phyloP scores from a whole-genome alignment of 1,139 yeast genomes.

The Pichia cactophila region DNA sequence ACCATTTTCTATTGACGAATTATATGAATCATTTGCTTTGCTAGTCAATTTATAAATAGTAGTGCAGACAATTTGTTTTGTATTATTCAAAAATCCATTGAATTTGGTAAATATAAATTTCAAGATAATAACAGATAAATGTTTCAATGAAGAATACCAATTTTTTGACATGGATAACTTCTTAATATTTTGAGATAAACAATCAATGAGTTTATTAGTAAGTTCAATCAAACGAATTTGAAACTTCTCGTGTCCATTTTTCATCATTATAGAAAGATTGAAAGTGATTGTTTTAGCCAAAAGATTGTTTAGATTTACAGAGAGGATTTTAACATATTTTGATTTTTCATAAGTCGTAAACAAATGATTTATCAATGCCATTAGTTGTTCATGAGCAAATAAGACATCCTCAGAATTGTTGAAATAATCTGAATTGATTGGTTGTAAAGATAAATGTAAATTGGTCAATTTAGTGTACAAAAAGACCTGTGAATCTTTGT shows the following conservation, averaged over 20 bases:
- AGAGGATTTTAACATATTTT: constrained; percentile 18
- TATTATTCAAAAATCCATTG: constrained; percentile 28
- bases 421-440: not conserved
- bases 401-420: constrained; percentile 25
- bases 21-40: constrained; percentile 28
- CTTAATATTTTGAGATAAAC: constrained; percentile 18
- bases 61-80: constrained; percentile 22
- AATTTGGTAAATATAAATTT: constrained; percentile 25
- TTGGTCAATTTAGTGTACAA: constrained; percentile 7
- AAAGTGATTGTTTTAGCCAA: constrained; percentile 19
- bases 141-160: constrained; percentile 27
- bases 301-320: constrained; percentile 20
- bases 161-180: constrained; percentile 26
- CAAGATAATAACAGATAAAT: constrained; percentile 23
- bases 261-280: constrained; percentile 23
- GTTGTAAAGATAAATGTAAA: constrained; percentile 4
- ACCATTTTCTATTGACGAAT: constrained; percentile 24
- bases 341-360: constrained; percentile 16
- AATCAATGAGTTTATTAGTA: constrained; percentile 20
- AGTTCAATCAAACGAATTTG: constrained; percentile 25
- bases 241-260: constrained; percentile 26
- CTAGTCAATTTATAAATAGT: constrained; percentile 25
- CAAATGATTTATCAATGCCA: constrained; percentile 17
- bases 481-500: constrained; percentile 3
- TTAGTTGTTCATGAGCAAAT: constrained; percentile 20